These are phyloP conservation scores for Termitomyces sp. DNA, from an alignment of 768 basidiomycete species.

Conservation along the genomic window DNA sequence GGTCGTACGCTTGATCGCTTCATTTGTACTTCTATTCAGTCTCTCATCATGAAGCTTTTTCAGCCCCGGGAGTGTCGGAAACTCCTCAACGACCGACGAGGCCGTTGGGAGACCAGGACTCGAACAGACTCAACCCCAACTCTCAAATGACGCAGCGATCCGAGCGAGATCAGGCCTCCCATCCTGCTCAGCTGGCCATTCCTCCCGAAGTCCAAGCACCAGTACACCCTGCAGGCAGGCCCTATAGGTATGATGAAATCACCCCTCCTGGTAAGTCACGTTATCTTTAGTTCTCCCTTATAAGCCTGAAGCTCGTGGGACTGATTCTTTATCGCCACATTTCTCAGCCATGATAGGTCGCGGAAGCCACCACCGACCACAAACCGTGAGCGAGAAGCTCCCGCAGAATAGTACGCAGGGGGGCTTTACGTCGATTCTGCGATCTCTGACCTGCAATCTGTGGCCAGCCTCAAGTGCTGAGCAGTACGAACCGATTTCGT, in stretches of 20 bases:
- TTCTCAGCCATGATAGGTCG: slow-evolving; percentile 7
- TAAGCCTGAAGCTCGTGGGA: neutral
- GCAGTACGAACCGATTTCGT: neutral
- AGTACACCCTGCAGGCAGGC: slow-evolving; percentile 6
- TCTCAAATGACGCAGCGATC: neutral
- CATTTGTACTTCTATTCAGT: neutral
- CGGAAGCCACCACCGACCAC: slow-evolving; percentile 14
- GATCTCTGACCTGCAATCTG: slow-evolving; percentile 17
- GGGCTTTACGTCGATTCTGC: slow-evolving; percentile 14
- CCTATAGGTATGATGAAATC: slow-evolving; percentile 8
- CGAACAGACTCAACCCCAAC: slow-evolving; percentile 6
- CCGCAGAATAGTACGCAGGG: slow-evolving; percentile 18
- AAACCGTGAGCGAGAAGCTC: slow-evolving; percentile 7
- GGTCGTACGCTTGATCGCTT: neutral
- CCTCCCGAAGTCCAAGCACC: neutral
- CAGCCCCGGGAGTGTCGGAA: slow-evolving; percentile 3
- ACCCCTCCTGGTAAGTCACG: slow-evolving; percentile 10
- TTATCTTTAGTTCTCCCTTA: neutral
- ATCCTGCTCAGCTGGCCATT: neutral
- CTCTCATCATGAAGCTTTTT: neutral
- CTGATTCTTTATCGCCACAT: slow-evolving; percentile 6
- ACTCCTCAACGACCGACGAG: slow-evolving; percentile 2
- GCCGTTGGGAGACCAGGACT: slow-evolving; percentile 4
- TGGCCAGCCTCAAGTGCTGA: slow-evolving; percentile 17
- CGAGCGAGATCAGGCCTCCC: neutral